phyloP scores from a whole-genome alignment of 176 grass and related monocot species.

The Dactylis glomerata region DNA sequence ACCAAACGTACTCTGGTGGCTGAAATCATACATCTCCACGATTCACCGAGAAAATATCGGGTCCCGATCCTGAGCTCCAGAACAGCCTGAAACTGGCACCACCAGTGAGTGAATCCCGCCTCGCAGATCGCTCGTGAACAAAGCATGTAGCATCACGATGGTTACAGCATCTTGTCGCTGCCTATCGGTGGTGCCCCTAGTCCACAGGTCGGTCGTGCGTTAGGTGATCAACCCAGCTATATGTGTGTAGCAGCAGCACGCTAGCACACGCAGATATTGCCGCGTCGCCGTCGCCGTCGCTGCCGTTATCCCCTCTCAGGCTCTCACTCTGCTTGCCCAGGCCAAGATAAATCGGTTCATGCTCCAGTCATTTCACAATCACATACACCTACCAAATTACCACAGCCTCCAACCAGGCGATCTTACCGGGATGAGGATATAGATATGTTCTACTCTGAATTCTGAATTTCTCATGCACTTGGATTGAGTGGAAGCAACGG shows the following conservation, averaged over 20 bases:
- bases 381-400: background rate
- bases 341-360: background rate
- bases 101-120: background rate
- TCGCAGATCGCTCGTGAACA: conserved; percentile 9
- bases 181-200: background rate
- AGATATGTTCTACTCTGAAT: background rate
- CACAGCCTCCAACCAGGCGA: background rate
- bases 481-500: conserved; percentile 29
- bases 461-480: background rate
- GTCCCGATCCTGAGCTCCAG: background rate
- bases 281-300: conserved; percentile 15
- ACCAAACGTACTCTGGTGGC: no score
- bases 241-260: background rate
- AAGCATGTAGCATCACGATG: background rate
- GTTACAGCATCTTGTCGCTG: background rate
- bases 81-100: background rate
- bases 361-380: background rate
- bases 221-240: background rate
- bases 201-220: background rate
- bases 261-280: conserved; percentile 19
- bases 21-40: background rate
- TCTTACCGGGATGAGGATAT: background rate
- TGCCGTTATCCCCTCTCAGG: background rate
- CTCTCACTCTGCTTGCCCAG: background rate
- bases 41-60: background rate